phyloP scores from a whole-genome alignment of 2,329 filamentous ascomycete species.

The Monilinia vaccinii-corymbosi region DNA sequence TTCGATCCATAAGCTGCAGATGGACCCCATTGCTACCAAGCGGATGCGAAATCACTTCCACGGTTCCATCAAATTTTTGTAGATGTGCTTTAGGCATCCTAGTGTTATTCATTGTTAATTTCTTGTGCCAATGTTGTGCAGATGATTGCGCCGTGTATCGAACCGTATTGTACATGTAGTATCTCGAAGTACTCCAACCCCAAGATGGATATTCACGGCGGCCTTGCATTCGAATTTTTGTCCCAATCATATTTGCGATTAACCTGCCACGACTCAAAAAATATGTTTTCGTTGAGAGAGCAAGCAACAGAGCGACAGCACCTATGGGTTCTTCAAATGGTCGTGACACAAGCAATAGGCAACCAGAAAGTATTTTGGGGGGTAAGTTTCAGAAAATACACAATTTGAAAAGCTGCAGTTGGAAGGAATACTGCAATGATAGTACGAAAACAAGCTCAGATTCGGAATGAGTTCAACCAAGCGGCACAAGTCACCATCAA shows the following conservation, averaged over 20 bases:
- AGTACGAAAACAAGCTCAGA: background rate
- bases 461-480: background rate
- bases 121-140: background rate
- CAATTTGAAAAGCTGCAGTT: background rate
- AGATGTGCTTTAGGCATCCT: background rate
- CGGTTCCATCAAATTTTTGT: background rate
- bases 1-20: background rate
- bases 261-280: background rate
- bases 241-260: background rate
- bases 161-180: background rate
- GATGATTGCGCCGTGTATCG: background rate
- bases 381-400: conserved; percentile 2
- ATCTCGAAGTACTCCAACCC: background rate
- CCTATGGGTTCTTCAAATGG: conserved; percentile 3
- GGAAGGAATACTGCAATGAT: background rate
- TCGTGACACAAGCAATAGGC: conserved; percentile 6
- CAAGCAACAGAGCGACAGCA: no score
- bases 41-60: background rate
- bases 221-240: background rate
- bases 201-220: background rate
- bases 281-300: background rate
- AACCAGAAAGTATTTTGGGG: background rate
- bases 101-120: background rate
- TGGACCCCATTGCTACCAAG: conserved; percentile 2
- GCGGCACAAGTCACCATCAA: background rate